Evolutionary conservation across 306 rosid species (phyloP).

Genomic region (Quercus robur): DNA sequence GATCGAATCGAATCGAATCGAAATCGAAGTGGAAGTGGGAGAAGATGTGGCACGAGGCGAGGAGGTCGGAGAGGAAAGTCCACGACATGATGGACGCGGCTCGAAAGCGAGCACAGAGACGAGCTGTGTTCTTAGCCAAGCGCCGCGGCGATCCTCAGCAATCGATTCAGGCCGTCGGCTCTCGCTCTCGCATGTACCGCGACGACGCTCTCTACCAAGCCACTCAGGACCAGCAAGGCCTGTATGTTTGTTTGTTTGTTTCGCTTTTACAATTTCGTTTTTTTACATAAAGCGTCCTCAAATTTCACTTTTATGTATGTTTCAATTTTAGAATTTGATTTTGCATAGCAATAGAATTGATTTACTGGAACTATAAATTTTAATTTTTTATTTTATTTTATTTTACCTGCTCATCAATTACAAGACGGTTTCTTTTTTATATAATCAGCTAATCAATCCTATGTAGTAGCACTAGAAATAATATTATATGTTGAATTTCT

Average conservation of each 20-base stretch:
- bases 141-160: constrained; percentile 98
- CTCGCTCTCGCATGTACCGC: constrained; percentile 78
- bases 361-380: too few species aligned
- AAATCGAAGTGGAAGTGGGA: background rate
- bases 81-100: constrained; percentile 99
- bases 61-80: constrained; percentile 96
- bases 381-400: too few species aligned
- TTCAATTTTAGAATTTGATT: too few species aligned
- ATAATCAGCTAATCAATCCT: too few species aligned
- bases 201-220: constrained; percentile 95
- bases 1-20: constrained; percentile 6
- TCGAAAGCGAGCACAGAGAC: constrained; percentile 91
- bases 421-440: too few species aligned
- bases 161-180: constrained; percentile 70
- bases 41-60: constrained; percentile 97
- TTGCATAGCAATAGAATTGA: too few species aligned
- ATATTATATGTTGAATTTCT: too few species aligned
- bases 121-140: constrained; percentile 87
- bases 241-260: constrained; percentile 38
- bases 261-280: too few species aligned
- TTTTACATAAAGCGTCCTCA: too few species aligned
- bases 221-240: constrained; percentile 94
- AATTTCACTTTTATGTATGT: too few species aligned
- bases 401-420: too few species aligned
- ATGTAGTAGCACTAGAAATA: too few species aligned